Evolutionary conservation across 805 yeast species (phyloP), one percentile per base, ranked within the genome.

Genomic region (Ogataea dorogensis): DNA sequence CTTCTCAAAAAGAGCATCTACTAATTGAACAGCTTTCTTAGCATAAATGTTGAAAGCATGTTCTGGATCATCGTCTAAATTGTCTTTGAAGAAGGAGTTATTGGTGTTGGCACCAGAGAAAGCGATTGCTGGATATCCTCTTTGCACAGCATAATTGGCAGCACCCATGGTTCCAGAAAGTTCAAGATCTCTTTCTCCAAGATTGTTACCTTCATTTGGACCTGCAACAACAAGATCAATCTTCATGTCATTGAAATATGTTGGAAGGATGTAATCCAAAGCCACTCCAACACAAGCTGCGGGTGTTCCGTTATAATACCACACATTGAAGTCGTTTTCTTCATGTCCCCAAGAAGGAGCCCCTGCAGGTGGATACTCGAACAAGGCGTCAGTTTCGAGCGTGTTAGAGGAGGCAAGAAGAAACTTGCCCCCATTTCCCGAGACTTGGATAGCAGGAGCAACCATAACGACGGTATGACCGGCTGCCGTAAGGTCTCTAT

Each of bases 271-370:
- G 53, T 70, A 71, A 32, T 68, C 68, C 37, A 72, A 56, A 13
- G 65, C 77, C 42, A 72, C 70, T 5, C 71, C 67, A 29, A 71
- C 73, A 53, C 69, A 69, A 10, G 75, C 65, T 29, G 77, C 73
- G 38, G 79, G 79, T 10, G 78, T 70, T 46, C 75, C 78, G 45
- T 72, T 71, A 63, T 73, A 71, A 54, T 73, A 73, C 78, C 79
- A 73, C 44, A 68, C 56, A 43, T 69, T 63, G 34, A 53, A 42
- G 47, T 70, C 72, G 31, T 30, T 27, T 9, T 27, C 56, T 44
- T 74, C 79, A 42, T 70, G 71, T 33, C 76, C 79, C 79, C 79
- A 75, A 16, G 77, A 64, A 40, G 77, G 75, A 17, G 65, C 63
- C 28, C 81, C 81, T 2, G 54, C 59, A 40, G 63, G 63, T 38